phyloP scores from a whole-genome alignment of 2,329 filamentous ascomycete species.

The Fusarium nanum region DNA sequence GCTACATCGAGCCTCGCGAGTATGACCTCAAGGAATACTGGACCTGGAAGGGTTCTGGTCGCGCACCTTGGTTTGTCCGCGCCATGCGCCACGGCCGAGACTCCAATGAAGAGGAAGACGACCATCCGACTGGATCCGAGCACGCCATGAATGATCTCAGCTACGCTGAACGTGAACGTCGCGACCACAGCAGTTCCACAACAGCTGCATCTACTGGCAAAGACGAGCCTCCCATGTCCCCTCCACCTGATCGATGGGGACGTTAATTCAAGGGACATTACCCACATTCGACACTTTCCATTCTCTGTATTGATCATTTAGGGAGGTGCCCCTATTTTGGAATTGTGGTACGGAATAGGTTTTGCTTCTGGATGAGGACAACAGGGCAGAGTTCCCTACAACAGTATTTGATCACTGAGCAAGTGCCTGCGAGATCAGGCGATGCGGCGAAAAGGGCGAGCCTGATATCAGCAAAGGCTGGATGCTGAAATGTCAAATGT shows the following conservation, averaged over 20 bases:
- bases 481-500: conserved; percentile 25
- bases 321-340: conserved; percentile 25
- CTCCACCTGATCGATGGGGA: conserved; percentile 31
- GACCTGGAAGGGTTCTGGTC: conserved; percentile 63
- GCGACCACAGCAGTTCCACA: conserved; percentile 31
- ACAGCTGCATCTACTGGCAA: conserved; percentile 41
- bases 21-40: conserved; percentile 68
- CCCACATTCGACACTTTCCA: not conserved
- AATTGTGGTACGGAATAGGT: conserved; percentile 10
- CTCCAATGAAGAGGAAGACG: conserved; percentile 1
- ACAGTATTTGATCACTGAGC: not conserved
- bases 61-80: conserved; percentile 61
- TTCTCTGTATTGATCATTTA: conserved; percentile 22
- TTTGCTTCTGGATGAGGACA: conserved; percentile 24
- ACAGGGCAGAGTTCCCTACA: not conserved
- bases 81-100: conserved; percentile 45
- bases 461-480: not conserved
- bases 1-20: conserved; percentile 60
- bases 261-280: conserved; percentile 1
- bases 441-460: not conserved
- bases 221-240: conserved; percentile 40
- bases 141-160: conserved; percentile 25
- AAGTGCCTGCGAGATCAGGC: not conserved
- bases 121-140: conserved; percentile 18
- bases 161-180: conserved; percentile 12